These are phyloP conservation scores for Paxillus rubicundulus DNA, from an alignment of 768 basidiomycete genomes.

Conservation along the genomic window DNA sequence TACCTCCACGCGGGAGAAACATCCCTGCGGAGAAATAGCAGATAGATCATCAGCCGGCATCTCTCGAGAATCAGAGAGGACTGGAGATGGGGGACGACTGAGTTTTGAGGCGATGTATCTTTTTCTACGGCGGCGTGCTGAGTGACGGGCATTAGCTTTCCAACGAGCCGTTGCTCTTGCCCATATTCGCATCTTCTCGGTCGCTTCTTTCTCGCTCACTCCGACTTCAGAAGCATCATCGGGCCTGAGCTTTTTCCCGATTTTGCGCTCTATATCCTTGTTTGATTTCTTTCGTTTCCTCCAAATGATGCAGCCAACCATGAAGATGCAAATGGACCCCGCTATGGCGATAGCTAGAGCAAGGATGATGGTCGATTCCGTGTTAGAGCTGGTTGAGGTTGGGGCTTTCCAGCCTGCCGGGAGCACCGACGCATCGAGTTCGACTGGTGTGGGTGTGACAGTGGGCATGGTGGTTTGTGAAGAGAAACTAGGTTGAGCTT, in stretches of 20 bases:
- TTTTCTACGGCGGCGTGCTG: conserved; percentile 56
- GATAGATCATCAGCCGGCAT: neutral
- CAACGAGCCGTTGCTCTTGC: conserved; percentile 64
- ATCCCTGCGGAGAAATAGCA: conserved; percentile 27
- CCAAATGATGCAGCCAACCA: conserved; percentile 62
- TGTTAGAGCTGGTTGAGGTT: conserved; percentile 11
- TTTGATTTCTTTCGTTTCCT: conserved; percentile 38
- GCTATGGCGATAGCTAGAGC: conserved; percentile 63
- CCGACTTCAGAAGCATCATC: conserved; percentile 31
- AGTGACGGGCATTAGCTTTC: conserved; percentile 59
- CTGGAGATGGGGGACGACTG: conserved; percentile 21
- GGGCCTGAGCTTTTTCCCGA: conserved; percentile 20
- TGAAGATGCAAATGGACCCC: conserved; percentile 55
- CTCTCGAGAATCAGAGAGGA: conserved; percentile 11
- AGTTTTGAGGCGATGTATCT: conserved; percentile 1
- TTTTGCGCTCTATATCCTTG: conserved; percentile 56
- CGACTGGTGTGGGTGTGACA: conserved; percentile 15
- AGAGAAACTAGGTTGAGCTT: conserved; percentile 2
- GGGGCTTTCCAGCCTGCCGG: conserved; percentile 53
- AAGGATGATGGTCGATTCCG: conserved; percentile 49
- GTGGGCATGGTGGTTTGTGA: conserved; percentile 13
- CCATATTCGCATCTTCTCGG: conserved; percentile 59
- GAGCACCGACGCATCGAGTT: conserved; percentile 31
- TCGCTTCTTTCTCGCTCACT: conserved; percentile 44
- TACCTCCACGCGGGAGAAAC: conserved; percentile 18